A percentile compares a stretch with the other conserved stretches of the same genome.
These are phyloP conservation scores for Kurtzmaniella quercitrusa DNA, from an alignment of 1,139 yeast genomes.

Conservation along the genomic window DNA sequence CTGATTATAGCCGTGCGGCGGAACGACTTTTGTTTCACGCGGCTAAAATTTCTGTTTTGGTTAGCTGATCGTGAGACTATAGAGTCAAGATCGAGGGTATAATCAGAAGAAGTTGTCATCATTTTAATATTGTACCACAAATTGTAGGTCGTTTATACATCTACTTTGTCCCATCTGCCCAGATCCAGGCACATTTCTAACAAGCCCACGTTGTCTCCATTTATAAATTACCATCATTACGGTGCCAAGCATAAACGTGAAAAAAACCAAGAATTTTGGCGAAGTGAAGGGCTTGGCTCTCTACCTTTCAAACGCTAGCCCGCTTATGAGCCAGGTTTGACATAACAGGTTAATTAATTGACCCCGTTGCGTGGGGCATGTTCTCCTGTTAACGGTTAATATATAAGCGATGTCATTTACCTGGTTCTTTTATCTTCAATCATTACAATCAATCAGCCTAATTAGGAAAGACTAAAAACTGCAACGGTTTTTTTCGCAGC, in stretches of 20 bases:
- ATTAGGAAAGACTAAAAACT: background rate
- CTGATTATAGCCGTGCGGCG: background rate
- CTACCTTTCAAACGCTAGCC: background rate
- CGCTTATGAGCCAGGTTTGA: background rate
- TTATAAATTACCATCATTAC: background rate
- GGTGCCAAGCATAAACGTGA: slow-evolving; percentile 1
- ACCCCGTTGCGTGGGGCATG: background rate
- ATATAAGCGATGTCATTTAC: background rate
- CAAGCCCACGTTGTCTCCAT: background rate
- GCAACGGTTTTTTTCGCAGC: slow-evolving; percentile 1
- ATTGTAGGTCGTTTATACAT: too few species aligned
- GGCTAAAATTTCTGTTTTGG: background rate
- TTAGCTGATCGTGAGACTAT: background rate
- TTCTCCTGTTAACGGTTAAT: too few species aligned
- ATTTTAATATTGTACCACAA: too few species aligned
- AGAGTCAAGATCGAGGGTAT: too few species aligned
- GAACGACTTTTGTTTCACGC: background rate
- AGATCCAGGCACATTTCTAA: background rate
- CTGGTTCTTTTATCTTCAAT: background rate
- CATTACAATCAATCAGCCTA: background rate
- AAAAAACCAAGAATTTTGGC: background rate
- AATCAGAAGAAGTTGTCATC: too few species aligned
- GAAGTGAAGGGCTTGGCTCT: background rate
- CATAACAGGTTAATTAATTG: background rate
- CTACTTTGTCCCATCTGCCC: too few species aligned